Evolutionary conservation across 106 monocot species (phyloP).

Genomic region (Hemerocallis citrina): DNA sequence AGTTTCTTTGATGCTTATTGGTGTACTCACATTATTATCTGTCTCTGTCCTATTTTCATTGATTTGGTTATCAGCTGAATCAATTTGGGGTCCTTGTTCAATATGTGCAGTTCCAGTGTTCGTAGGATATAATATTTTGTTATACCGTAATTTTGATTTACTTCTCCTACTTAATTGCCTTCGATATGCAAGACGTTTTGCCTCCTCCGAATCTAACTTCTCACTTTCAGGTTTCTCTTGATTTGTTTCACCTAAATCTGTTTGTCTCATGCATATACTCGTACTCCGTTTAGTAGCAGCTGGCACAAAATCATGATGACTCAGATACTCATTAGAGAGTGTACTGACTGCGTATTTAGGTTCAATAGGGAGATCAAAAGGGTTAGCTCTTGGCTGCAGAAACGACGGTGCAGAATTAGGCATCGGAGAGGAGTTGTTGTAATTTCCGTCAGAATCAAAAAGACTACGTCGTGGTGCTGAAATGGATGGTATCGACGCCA

Average conservation of each 20-base stretch:
- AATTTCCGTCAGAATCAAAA: no score
- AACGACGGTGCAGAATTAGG: constrained; percentile 60
- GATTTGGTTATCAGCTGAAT: no score
- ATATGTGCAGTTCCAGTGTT: no score
- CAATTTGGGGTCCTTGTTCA: no score
- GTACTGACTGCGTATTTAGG: constrained; percentile 9
- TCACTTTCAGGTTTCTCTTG: constrained; percentile 25
- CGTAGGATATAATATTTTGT: no score
- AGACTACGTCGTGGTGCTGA: constrained; percentile 46
- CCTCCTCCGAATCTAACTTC: constrained; percentile 14
- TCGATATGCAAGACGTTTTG: background rate
- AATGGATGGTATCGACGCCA: constrained; percentile 33
- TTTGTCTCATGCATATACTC: constrained; percentile 21
- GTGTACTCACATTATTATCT: no score
- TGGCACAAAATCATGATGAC: constrained; percentile 8
- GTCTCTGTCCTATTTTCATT: no score
- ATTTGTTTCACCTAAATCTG: constrained; percentile 23
- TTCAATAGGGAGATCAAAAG: constrained; percentile 46
- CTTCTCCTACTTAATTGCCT: constrained; percentile 32
- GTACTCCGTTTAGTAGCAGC: constrained; percentile 30
- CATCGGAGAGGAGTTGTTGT: constrained; percentile 41
- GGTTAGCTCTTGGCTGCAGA: constrained; percentile 29
- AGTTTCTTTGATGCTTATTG: no score
- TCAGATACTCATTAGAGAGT: background rate
- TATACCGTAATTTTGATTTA: no score